These are phyloP conservation scores for Skeletonema marinoi DNA, from an alignment of 108 stramenopile species.

Conservation along the genomic window DNA sequence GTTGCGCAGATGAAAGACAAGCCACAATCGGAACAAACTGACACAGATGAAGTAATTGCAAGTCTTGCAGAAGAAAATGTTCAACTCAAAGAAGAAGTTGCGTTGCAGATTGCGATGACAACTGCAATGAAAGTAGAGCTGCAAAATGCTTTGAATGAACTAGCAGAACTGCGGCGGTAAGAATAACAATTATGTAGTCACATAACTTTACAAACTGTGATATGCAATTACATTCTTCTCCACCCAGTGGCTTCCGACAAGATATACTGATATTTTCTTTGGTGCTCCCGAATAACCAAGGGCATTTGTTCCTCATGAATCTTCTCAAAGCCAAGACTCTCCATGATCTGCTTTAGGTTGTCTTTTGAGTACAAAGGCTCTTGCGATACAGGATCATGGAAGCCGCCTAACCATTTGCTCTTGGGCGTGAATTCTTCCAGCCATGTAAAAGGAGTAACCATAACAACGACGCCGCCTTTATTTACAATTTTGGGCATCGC, in stretches of 20 bases:
- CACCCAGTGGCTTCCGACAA: conserved; percentile 91
- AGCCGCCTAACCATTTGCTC: conserved; percentile 84
- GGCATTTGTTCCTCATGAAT: conserved; percentile 88
- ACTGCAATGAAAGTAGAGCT: conserved; percentile 20
- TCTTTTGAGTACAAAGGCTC: conserved; percentile 77
- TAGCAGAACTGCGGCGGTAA: background rate
- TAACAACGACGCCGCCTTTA: conserved; percentile 88
- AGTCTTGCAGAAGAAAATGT: conserved; percentile 11
- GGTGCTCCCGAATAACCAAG: conserved; percentile 93
- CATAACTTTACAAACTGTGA: background rate
- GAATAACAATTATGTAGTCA: too few relatives aligned
- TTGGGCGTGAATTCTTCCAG: conserved; percentile 89
- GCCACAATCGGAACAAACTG: background rate
- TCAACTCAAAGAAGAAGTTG: conserved; percentile 6
- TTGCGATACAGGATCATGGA: conserved; percentile 69
- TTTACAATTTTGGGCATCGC: conserved; percentile 76
- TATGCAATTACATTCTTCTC: conserved; percentile 41
- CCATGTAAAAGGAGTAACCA: conserved; percentile 94
- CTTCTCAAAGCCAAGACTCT: conserved; percentile 80
- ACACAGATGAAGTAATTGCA: background rate
- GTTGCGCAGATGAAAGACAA: background rate
- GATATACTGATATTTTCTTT: conserved; percentile 94
- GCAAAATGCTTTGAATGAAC: conserved; percentile 27
- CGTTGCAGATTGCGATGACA: background rate
- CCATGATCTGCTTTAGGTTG: conserved; percentile 75